phyloP scores from a whole-genome alignment of 768 basidiomycete species.

The Lyophyllum shimeji region DNA sequence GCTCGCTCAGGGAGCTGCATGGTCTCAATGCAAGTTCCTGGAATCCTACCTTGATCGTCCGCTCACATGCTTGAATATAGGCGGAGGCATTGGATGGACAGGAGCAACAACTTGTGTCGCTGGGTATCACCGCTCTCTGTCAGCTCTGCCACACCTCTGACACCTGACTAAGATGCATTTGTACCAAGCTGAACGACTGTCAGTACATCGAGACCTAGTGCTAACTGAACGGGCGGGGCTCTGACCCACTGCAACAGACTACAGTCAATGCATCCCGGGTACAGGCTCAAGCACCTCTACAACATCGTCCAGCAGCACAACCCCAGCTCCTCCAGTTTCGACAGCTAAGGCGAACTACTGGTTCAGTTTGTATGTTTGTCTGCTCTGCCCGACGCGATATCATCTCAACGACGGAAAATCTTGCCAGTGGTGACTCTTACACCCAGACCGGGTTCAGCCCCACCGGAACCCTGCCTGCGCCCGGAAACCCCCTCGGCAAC shows the following conservation, averaged over 20 bases:
- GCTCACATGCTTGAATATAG: conserved; percentile 1
- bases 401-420: neutral
- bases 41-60: neutral
- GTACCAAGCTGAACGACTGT: conserved; percentile 29
- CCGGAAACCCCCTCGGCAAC: conserved; percentile 52
- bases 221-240: neutral
- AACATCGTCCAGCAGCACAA: conserved; percentile 18
- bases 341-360: conserved; percentile 41
- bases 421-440: conserved; percentile 54
- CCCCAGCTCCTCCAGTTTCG: conserved; percentile 9
- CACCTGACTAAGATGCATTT: conserved; percentile 16
- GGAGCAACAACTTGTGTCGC: conserved; percentile 41
- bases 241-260: conserved; percentile 27
- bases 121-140: conserved; percentile 24
- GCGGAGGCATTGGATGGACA: conserved; percentile 34
- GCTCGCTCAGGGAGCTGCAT: conserved; percentile 17
- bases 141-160: neutral
- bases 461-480: conserved; percentile 37
- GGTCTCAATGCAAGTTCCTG: conserved; percentile 16
- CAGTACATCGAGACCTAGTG: conserved; percentile 3
- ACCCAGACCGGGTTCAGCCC: conserved; percentile 53
- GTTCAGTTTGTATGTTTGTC: conserved; percentile 52
- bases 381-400: neutral
- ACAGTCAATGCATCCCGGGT: conserved; percentile 39
- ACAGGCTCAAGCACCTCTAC: conserved; percentile 6